Evolutionary conservation across 2,329 filamentous ascomycete species (phyloP).

Genomic region (Fusarium goolgardi): DNA sequence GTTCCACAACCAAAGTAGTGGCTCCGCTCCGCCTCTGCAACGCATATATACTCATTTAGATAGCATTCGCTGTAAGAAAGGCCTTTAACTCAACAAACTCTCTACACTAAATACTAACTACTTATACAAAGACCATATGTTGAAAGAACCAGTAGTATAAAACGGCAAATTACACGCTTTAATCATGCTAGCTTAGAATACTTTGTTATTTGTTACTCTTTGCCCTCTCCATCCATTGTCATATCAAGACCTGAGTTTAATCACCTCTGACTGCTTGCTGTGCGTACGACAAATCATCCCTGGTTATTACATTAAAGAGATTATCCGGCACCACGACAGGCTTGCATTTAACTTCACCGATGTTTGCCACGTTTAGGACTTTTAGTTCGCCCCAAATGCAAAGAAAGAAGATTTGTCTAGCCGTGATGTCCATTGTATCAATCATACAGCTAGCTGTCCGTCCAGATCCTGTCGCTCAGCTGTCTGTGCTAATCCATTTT

Average conservation of each 20-base stretch:
- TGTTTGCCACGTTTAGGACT: neutral
- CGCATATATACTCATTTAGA: conserved; percentile 27
- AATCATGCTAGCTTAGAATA: neutral
- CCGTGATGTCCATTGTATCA: neutral
- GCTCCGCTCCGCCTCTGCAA: conserved; percentile 38
- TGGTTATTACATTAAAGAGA: neutral
- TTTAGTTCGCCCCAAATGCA: neutral
- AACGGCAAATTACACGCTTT: neutral
- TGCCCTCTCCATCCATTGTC: neutral
- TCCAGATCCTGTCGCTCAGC: neutral
- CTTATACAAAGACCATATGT: no score
- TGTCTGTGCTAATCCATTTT: neutral
- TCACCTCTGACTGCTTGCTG: neutral
- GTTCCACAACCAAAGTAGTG: conserved; percentile 31
- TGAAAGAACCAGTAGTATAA: neutral
- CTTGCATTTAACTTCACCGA: neutral
- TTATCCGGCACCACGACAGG: neutral
- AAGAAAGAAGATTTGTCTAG: neutral
- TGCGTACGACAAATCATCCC: neutral
- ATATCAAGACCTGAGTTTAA: neutral
- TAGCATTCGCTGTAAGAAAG: conserved; percentile 10
- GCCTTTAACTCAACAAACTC: neutral
- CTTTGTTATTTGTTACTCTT: neutral
- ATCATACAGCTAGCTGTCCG: neutral
- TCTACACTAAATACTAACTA: no score